Evolutionary conservation across 2,329 filamentous ascomycete genomes (phyloP).

Genomic region (Beauveria rudraprayagi): DNA sequence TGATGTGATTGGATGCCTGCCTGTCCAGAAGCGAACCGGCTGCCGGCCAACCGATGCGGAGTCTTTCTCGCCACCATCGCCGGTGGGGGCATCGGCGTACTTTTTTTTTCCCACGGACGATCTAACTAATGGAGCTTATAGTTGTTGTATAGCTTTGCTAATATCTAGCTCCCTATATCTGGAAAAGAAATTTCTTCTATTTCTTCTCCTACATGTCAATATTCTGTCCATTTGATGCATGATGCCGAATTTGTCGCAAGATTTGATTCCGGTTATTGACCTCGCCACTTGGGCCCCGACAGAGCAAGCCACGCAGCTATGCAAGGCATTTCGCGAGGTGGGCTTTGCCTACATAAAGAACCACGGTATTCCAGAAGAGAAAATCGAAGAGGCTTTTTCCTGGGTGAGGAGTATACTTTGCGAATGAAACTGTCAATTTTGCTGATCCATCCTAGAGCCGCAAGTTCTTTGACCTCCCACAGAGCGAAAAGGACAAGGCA

Average conservation of each 20-base stretch:
- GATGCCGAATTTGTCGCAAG: background rate
- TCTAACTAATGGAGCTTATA: background rate
- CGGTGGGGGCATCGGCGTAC: background rate
- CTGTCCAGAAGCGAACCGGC: background rate
- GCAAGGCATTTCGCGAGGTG: slow-evolving; percentile 23
- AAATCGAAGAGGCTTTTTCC: slow-evolving; percentile 30
- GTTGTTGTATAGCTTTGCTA: too few relatives aligned
- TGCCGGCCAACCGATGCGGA: background rate
- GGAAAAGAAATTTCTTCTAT: too few relatives aligned
- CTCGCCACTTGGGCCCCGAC: background rate
- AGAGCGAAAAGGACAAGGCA: slow-evolving; percentile 24
- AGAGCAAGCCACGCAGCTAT: slow-evolving; percentile 15
- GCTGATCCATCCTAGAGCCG: slow-evolving; percentile 14
- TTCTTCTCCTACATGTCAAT: background rate
- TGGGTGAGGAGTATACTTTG: slow-evolving; percentile 19
- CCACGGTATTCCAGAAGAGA: slow-evolving; percentile 25
- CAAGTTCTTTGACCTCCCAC: slow-evolving; percentile 24
- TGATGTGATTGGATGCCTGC: background rate
- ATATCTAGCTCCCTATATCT: too few relatives aligned
- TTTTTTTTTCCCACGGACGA: background rate
- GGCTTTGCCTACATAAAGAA: slow-evolving; percentile 29
- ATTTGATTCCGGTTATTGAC: background rate
- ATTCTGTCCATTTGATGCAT: background rate
- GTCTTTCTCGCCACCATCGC: background rate
- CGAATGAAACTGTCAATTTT: background rate